Conservation (phyloP, 2,329 filamentous ascomycete genomes). For the Plenodomus lindquistii region DNA sequence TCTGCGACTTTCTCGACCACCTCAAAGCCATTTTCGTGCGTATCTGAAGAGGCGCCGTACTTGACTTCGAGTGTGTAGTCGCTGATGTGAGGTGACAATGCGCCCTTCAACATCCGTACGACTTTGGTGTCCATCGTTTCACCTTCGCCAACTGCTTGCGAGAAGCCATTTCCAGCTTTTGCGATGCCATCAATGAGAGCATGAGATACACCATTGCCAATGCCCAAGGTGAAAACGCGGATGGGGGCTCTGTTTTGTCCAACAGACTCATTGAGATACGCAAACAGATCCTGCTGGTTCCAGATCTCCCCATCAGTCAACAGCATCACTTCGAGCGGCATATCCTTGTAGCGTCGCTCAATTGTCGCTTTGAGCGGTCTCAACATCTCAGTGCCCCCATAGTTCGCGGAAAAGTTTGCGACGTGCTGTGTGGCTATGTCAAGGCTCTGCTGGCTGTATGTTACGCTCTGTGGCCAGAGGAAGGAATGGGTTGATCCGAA, state of each 20-base stretch:
- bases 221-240: slow-evolving; percentile 62
- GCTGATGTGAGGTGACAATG: slow-evolving; percentile 66
- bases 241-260: slow-evolving; percentile 48
- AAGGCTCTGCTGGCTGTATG: slow-evolving; percentile 53
- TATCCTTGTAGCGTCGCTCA: slow-evolving; percentile 49
- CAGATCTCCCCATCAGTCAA: slow-evolving; percentile 62
- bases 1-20: slow-evolving; percentile 63
- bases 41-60: slow-evolving; percentile 48
- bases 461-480: slow-evolving; percentile 53
- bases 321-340: slow-evolving; percentile 58
- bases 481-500: slow-evolving; percentile 59
- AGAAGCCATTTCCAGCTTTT: slow-evolving; percentile 60
- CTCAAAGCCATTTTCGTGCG: slow-evolving; percentile 60
- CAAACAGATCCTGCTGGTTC: slow-evolving; percentile 54
- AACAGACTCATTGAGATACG: slow-evolving; percentile 52
- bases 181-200: slow-evolving; percentile 63
- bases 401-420: slow-evolving; percentile 49
- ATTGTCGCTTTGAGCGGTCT: slow-evolving; percentile 53
- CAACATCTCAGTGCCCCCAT: slow-evolving; percentile 60
- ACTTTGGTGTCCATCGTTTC: slow-evolving; percentile 72
- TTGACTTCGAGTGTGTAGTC: slow-evolving; percentile 68
- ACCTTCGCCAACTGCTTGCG: slow-evolving; percentile 62
- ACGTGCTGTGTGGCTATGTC: slow-evolving; percentile 51
- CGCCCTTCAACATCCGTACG: slow-evolving; percentile 74
- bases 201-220: slow-evolving; percentile 59